These are phyloP conservation scores for Chrysoporthe deuterocubensis DNA, from an alignment of 2,329 filamentous ascomycete genomes.

Conservation along the genomic window DNA sequence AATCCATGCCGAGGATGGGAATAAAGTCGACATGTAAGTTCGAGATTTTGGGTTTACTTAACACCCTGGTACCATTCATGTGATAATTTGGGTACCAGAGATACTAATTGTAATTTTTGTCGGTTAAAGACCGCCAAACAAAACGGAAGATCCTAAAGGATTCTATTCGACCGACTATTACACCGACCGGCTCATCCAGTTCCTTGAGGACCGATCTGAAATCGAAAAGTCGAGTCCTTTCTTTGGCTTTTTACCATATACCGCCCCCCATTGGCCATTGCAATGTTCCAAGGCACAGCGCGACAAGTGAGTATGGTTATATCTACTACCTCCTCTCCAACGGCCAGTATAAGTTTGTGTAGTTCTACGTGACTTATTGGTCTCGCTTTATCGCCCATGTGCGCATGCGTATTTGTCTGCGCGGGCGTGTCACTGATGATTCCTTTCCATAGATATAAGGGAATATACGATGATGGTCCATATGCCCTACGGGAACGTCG, in stretches of 20 bases:
- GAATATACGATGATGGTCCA: slow-evolving; percentile 36
- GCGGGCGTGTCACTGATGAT: not conserved
- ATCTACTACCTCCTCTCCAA: too few relatives aligned
- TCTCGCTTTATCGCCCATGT: too few relatives aligned
- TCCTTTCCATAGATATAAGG: slow-evolving; percentile 15
- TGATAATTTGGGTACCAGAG: too few relatives aligned
- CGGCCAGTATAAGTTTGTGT: too few relatives aligned
- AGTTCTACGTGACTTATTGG: too few relatives aligned
- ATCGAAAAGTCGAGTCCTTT: slow-evolving; percentile 34
- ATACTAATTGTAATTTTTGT: not conserved
- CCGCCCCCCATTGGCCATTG: slow-evolving; percentile 38
- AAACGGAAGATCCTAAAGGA: slow-evolving; percentile 29
- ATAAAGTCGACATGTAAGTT: slow-evolving; percentile 21
- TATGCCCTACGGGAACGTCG: slow-evolving; percentile 32
- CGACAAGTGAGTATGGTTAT: slow-evolving; percentile 25
- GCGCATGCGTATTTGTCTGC: slow-evolving; percentile 20
- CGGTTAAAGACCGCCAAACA: slow-evolving; percentile 24
- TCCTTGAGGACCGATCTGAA: slow-evolving; percentile 31
- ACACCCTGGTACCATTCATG: too few relatives aligned
- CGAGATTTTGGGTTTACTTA: too few relatives aligned
- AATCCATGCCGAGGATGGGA: slow-evolving; percentile 33
- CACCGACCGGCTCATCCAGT: slow-evolving; percentile 36
- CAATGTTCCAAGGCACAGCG: slow-evolving; percentile 35
- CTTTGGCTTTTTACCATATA: slow-evolving; percentile 38
- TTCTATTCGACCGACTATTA: slow-evolving; percentile 41